Percentiles rank a stretch among this genome's conserved stretches.
Conservation (phyloP, 345 rosid genomes). For the Citrus glauca region DNA sequence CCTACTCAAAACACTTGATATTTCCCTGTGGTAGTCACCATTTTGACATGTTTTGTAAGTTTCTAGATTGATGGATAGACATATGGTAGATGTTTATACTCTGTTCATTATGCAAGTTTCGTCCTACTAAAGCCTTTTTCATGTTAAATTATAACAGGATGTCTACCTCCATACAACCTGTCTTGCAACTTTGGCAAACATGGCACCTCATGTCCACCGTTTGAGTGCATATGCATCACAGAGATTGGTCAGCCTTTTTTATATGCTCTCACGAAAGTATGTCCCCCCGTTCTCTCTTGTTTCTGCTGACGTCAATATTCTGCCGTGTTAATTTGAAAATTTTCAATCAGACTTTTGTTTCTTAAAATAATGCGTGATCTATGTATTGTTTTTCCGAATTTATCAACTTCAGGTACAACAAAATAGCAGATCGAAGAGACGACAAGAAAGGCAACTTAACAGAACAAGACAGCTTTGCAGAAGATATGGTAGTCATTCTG, state of each 20-base stretch:
- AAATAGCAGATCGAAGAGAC: slow-evolving; percentile 65
- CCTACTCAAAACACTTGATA: not conserved
- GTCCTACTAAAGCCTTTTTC: not conserved
- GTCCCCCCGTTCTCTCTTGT: slow-evolving; percentile 10
- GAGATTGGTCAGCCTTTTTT: slow-evolving; percentile 93
- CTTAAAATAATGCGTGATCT: not conserved
- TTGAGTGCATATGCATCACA: slow-evolving; percentile 98
- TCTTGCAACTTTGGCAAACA: slow-evolving; percentile 95
- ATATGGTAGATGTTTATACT: not conserved
- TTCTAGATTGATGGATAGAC: not conserved
- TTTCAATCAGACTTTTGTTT: not conserved
- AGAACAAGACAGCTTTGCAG: slow-evolving; percentile 53
- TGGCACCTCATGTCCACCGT: slow-evolving; percentile 96
- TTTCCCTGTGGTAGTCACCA: not conserved
- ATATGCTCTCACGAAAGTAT: slow-evolving; percentile 97
- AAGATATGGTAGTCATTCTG: slow-evolving; percentile 58
- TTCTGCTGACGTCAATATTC: not conserved
- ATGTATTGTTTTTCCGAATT: slow-evolving; percentile 7
- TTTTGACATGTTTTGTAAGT: not conserved
- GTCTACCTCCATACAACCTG: slow-evolving; percentile 97
- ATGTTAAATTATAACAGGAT: slow-evolving; percentile 54
- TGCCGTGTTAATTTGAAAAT: not conserved
- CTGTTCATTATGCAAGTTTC: not conserved
- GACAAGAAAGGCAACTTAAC: slow-evolving; percentile 53
- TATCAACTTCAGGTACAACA: slow-evolving; percentile 60